Evolutionary conservation across 192 early-diverging fungal species (phyloP).

Genomic region (Geranomyces michiganensis): DNA sequence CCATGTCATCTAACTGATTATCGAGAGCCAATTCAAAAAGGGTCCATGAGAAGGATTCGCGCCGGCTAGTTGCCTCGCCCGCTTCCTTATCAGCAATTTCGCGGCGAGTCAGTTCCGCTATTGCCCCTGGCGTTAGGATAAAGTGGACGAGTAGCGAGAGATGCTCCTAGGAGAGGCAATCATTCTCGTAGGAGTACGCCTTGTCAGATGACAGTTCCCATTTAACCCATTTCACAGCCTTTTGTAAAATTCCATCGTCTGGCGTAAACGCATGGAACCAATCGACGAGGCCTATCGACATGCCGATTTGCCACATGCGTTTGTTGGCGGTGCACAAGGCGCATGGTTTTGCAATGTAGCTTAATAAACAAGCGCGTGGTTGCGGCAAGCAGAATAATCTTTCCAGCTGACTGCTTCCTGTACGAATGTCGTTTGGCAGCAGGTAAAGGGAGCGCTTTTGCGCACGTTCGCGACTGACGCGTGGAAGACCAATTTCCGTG

Average conservation of each 20-base stretch:
- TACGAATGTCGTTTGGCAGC: background rate
- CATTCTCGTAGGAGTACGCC: no score
- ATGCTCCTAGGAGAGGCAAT: no score
- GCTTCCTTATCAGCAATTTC: background rate
- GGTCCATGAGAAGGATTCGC: background rate
- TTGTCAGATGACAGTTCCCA: no score
- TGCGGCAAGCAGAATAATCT: background rate
- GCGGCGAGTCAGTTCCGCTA: background rate
- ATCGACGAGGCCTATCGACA: slow-evolving; percentile 6
- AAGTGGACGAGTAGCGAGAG: no score
- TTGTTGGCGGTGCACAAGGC: background rate
- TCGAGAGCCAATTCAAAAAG: slow-evolving; percentile 2
- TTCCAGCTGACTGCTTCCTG: background rate
- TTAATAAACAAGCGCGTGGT: background rate
- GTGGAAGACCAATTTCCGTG: slow-evolving; percentile 1
- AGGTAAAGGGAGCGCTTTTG: background rate
- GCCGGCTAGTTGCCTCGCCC: background rate
- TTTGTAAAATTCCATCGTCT: no score
- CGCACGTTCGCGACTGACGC: background rate
- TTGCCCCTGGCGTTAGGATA: background rate
- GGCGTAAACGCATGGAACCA: background rate
- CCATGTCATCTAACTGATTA: background rate
- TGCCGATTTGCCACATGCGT: slow-evolving; percentile 5
- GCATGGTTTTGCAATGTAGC: background rate
- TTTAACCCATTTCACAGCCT: no score